Conservation (phyloP, 2,329 filamentous ascomycete genomes). For the Fusarium robinianum region DNA sequence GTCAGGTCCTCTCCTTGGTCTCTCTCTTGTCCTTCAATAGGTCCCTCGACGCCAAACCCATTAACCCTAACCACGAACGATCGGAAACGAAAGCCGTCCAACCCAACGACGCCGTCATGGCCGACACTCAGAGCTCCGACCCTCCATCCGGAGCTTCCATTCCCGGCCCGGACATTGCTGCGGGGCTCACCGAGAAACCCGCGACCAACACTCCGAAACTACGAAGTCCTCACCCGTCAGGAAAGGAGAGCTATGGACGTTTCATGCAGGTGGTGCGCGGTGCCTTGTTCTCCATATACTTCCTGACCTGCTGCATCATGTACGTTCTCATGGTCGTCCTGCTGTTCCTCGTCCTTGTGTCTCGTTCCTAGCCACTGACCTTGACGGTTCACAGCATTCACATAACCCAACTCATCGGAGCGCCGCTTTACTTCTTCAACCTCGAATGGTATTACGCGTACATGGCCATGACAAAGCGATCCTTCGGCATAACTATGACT, state of each 20-base stretch:
- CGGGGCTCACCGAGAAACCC: conserved; percentile 30
- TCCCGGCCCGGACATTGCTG: conserved; percentile 39
- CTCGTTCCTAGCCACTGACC: conserved; percentile 11
- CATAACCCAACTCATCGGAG: conserved; percentile 74
- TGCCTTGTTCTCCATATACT: conserved; percentile 57
- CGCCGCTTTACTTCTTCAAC: conserved; percentile 76
- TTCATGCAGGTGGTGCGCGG: conserved; percentile 57
- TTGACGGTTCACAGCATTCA: conserved; percentile 55
- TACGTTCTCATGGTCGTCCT: conserved; percentile 41
- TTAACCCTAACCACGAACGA: no score
- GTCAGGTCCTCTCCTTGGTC: no score
- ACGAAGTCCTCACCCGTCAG: conserved; percentile 54
- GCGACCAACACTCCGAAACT: conserved; percentile 5
- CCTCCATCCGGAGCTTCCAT: conserved; percentile 32
- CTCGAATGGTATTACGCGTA: conserved; percentile 81
- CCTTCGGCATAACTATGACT: conserved; percentile 77
- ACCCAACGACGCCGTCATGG: conserved; percentile 30
- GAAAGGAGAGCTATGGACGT: conserved; percentile 57
- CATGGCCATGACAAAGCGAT: conserved; percentile 85
- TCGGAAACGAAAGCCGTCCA: neutral
- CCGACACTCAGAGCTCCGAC: conserved; percentile 28
- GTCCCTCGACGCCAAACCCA: no score
- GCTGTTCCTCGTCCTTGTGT: neutral
- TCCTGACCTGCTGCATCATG: conserved; percentile 53
- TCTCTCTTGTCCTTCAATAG: no score